Evolutionary conservation across 1,284 basidiomycete species (phyloP).

Genomic region (Grifola frondosa): DNA sequence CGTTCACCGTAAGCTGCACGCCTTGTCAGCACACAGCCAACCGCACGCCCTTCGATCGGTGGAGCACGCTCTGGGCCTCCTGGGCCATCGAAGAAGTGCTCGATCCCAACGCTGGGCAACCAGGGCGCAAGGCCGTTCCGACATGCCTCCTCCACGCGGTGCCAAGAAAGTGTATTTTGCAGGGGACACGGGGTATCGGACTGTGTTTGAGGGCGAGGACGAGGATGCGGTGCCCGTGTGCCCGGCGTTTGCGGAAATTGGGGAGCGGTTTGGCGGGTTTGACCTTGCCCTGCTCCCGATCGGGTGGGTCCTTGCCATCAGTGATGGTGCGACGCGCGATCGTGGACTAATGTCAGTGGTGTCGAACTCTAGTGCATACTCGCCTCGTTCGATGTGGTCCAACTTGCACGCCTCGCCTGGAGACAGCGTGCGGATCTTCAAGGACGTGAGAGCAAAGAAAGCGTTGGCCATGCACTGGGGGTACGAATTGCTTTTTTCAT

Average conservation of each 20-base stretch:
- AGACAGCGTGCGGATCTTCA: constrained; percentile 65
- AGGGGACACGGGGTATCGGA: constrained; percentile 67
- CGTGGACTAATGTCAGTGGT: constrained; percentile 11
- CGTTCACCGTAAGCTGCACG: constrained; percentile 35
- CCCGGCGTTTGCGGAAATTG: constrained; percentile 70
- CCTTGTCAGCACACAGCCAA: constrained; percentile 51
- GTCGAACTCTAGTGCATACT: constrained; percentile 65
- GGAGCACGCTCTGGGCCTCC: constrained; percentile 57
- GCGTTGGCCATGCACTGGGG: constrained; percentile 76
- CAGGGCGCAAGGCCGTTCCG: no score
- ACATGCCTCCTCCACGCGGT: background rate
- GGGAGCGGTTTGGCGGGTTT: constrained; percentile 58
- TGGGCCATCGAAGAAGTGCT: constrained; percentile 52
- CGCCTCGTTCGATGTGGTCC: constrained; percentile 56
- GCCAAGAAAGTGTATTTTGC: constrained; percentile 58
- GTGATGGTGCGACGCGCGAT: constrained; percentile 7
- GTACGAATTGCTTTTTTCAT: constrained; percentile 25
- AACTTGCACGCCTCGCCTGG: constrained; percentile 59
- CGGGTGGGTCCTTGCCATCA: constrained; percentile 40
- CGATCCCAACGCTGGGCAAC: background rate
- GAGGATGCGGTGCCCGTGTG: constrained; percentile 56
- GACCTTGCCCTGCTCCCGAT: constrained; percentile 66
- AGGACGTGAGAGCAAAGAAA: constrained; percentile 55
- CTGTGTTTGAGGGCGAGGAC: constrained; percentile 46
- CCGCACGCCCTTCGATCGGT: constrained; percentile 48